Percentiles rank a stretch among this genome's conserved stretches.
phyloP scores from a whole-genome alignment of 1,139 yeast genomes.

The Protomyces gravidus region DNA sequence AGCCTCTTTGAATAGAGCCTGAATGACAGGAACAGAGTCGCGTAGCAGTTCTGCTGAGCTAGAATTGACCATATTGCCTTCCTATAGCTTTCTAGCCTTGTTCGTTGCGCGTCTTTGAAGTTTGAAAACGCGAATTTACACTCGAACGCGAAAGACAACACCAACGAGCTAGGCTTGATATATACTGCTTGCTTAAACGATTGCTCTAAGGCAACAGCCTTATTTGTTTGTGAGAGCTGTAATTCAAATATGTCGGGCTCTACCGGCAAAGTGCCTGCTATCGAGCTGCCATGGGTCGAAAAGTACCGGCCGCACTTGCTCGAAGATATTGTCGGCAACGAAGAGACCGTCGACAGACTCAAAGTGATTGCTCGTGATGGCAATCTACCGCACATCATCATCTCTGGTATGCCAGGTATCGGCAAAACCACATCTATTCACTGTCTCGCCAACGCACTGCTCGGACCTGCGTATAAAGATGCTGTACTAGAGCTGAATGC shows the following conservation, averaged over 20 bases:
- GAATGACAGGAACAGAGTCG: constrained; percentile 4
- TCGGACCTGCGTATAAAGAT: constrained; percentile 68
- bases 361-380: constrained; percentile 85
- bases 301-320: constrained; percentile 79
- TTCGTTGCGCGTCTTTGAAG: not conserved
- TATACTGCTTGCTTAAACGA: no score
- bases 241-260: constrained; percentile 15
- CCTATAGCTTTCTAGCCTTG: no score
- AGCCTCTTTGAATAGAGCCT: constrained; percentile 9
- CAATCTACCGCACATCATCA: constrained; percentile 93
- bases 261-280: constrained; percentile 13
- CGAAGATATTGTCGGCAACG: constrained; percentile 87
- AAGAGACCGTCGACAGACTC: constrained; percentile 79
- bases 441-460: constrained; percentile 78
- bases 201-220: no score
- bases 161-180: no score
- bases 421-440: constrained; percentile 94
- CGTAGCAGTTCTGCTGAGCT: constrained; percentile 7
- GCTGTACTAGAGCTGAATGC: constrained; percentile 94
- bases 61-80: constrained; percentile 20
- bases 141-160: no score
- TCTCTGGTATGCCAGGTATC: constrained; percentile 81
- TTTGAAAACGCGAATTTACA: not conserved
- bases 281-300: constrained; percentile 52
- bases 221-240: no score